Evolutionary conservation across 768 basidiomycete species (phyloP), one percentile per base, ranked within the genome.

Genomic region (Russula sp.): DNA sequence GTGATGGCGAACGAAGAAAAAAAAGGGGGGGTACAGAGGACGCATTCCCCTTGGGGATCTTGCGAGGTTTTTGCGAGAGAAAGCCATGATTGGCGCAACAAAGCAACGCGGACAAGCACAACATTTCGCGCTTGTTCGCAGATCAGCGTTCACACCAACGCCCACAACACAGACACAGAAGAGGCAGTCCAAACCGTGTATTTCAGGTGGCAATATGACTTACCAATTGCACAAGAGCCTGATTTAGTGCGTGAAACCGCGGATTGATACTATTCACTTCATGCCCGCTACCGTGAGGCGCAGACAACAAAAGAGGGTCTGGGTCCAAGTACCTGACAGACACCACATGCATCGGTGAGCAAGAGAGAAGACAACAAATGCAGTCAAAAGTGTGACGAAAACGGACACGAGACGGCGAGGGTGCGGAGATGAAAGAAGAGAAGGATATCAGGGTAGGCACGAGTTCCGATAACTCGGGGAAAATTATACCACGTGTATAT

Each of bases 211-310:
- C 36, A 45, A 52, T 47, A 41, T 36, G 50, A 73, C 87, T 66
- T 72, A 96, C 97, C 68, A 99, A 78, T 69, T 94, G 90, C 1
- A 97, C 97, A 61, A 99, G 89, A 1, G 97, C 97, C 73, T 88
- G 85, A 72, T 98, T 99, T 29, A 98, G 80, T 10, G 91, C 84
- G 71, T 98, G 94, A 71, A 97, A 98, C 65, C 87, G 86, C 10
- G 89, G 88, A 69, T 92, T 88, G 8, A 77, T 70, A 14, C 74
- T 74, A 51, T 78, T 78, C 20, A 74, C 77, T 72, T 88, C 79
- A 73, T 79, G 68, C 64, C 74, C 67, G 66, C 78, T 77, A 10
- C 84, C 86, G 46, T 79, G 83, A 53, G 82, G 81, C 36, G 82
- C 80, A 1, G 82, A 82, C 29, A 99, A 83, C 7, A 99, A 78